phyloP scores from a whole-genome alignment of 495 filamentous ascomycete species.

The Lindgomyces ingoldianus region DNA sequence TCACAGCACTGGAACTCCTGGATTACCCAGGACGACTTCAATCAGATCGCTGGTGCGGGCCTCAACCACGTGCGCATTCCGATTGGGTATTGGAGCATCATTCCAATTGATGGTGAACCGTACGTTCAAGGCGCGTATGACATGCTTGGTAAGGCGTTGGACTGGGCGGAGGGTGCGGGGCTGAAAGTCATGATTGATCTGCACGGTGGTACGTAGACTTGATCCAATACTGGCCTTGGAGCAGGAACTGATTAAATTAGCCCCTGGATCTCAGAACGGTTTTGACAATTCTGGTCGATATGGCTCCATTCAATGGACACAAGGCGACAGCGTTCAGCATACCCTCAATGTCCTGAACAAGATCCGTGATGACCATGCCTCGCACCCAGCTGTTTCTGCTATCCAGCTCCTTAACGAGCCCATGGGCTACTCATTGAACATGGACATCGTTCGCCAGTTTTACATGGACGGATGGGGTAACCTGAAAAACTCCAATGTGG shows the following conservation, averaged over 20 bases:
- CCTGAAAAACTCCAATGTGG: constrained; percentile 42
- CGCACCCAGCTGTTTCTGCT: constrained; percentile 43
- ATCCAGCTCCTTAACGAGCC: constrained; percentile 50
- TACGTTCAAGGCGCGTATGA: constrained; percentile 73
- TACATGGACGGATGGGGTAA: constrained; percentile 50
- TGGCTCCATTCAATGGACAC: constrained; percentile 44
- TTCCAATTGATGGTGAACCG: constrained; percentile 60
- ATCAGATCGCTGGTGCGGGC: constrained; percentile 62
- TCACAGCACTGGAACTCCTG: constrained; percentile 52
- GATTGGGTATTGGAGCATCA: constrained; percentile 75
- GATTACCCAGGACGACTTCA: constrained; percentile 68
- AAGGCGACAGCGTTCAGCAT: constrained; percentile 44
- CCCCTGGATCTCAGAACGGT: constrained; percentile 47
- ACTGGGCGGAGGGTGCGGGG: constrained; percentile 64
- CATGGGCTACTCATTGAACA: constrained; percentile 43
- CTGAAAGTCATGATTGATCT: constrained; percentile 71
- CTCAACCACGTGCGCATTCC: constrained; percentile 79
- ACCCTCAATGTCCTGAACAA: constrained; percentile 45
- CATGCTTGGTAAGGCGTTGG: constrained; percentile 65
- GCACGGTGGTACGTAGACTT: constrained; percentile 71
- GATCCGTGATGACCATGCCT: constrained; percentile 45
- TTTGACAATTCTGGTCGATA: constrained; percentile 47
- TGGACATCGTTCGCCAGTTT: constrained; percentile 44
- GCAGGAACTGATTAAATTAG: constrained; percentile 19
- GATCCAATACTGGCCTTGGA: too few species aligned